phyloP scores from a whole-genome alignment of 2,329 filamentous ascomycete species.

The Fusarium albidum region DNA sequence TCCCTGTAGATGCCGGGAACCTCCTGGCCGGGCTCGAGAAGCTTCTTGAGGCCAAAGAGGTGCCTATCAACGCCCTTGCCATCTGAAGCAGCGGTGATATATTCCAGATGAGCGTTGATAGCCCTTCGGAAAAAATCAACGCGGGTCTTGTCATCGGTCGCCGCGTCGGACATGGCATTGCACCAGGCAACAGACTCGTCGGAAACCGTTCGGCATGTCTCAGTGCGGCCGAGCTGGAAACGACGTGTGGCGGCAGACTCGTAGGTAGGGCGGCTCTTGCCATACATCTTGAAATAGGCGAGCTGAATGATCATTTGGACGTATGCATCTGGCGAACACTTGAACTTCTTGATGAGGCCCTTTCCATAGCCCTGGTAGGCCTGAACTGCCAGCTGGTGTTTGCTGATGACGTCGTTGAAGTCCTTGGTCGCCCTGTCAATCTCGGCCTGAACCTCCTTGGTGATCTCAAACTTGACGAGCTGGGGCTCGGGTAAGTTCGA shows the following conservation, averaged over 20 bases:
- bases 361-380: slow-evolving; percentile 98
- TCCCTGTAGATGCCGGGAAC: slow-evolving; percentile 86
- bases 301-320: slow-evolving; percentile 99
- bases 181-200: slow-evolving; percentile 94
- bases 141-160: slow-evolving; percentile 68
- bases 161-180: slow-evolving; percentile 79
- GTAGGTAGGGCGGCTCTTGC: slow-evolving; percentile 96
- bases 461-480: slow-evolving; percentile 80
- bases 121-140: slow-evolving; percentile 83
- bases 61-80: slow-evolving; percentile 96
- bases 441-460: slow-evolving; percentile 75
- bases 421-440: slow-evolving; percentile 81
- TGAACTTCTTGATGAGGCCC: slow-evolving; percentile 99
- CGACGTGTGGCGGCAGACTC: slow-evolving; percentile 94
- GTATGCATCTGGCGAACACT: slow-evolving; percentile 95
- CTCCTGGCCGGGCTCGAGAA: slow-evolving; percentile 81
- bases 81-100: slow-evolving; percentile 88
- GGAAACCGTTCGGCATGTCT: slow-evolving; percentile 92
- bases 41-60: slow-evolving; percentile 95
- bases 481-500: slow-evolving; percentile 85
- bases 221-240: slow-evolving; percentile 95
- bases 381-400: slow-evolving; percentile 92
- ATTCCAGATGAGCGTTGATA: slow-evolving; percentile 83
- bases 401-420: slow-evolving; percentile 81
- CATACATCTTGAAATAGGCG: slow-evolving; percentile 99